These are phyloP conservation scores for Trichophyton benhamiae DNA, from an alignment of 2,329 filamentous ascomycete species.

Conservation along the genomic window DNA sequence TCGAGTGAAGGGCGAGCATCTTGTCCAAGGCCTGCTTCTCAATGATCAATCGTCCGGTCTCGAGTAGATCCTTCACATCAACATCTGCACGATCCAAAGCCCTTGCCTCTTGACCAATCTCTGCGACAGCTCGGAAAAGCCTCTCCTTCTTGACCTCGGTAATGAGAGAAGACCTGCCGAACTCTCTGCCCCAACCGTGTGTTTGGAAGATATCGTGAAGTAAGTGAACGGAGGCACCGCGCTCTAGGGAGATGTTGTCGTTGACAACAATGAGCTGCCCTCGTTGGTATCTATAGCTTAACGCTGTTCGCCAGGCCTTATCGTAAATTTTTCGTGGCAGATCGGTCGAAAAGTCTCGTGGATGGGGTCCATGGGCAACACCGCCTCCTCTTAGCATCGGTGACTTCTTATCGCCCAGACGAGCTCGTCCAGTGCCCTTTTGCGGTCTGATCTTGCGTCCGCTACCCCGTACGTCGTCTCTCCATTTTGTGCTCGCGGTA, in stretches of 20 bases:
- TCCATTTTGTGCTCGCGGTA: conserved; percentile 70
- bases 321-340: conserved; percentile 88
- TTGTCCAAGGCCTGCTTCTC: conserved; percentile 67
- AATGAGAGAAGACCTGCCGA: conserved; percentile 64
- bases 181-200: conserved; percentile 55
- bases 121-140: conserved; percentile 55
- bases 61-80: conserved; percentile 88
- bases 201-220: conserved; percentile 55
- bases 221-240: conserved; percentile 42
- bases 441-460: conserved; percentile 70
- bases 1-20: conserved; percentile 56
- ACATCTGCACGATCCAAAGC: conserved; percentile 64
- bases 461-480: conserved; percentile 72
- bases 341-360: conserved; percentile 75
- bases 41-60: conserved; percentile 72
- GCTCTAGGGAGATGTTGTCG: conserved; percentile 57
- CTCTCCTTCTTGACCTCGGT: conserved; percentile 49
- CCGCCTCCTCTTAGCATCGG: conserved; percentile 76
- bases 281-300: conserved; percentile 78
- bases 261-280: conserved; percentile 81
- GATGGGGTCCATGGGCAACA: conserved; percentile 79
- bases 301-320: conserved; percentile 82
- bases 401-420: conserved; percentile 67
- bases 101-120: conserved; percentile 53
- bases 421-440: conserved; percentile 73